Percentiles rank a stretch among this genome's conserved stretches.
phyloP scores from a whole-genome alignment of 371 early-diverging fungal species.

The Vavraia culicis region DNA sequence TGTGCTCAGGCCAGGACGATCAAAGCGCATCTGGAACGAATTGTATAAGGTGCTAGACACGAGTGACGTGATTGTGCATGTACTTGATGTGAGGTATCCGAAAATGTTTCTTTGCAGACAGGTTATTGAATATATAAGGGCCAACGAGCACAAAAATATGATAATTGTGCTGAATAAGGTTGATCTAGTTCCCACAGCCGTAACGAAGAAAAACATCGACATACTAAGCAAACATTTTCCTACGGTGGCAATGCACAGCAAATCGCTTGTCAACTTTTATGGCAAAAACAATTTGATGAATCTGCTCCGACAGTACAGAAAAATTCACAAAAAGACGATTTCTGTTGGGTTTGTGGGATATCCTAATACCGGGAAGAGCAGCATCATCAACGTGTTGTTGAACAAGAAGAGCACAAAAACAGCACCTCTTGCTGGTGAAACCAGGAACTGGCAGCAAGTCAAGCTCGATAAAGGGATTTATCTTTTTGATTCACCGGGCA shows the following conservation, averaged over 20 bases:
- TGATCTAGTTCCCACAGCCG: conserved; percentile 93
- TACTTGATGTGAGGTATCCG: conserved; percentile 92
- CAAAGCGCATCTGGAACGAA: conserved; percentile 93
- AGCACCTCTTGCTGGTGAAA: conserved; percentile 95
- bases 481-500: conserved; percentile 95
- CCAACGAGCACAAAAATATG: conserved; percentile 86
- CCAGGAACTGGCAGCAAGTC: conserved; percentile 98
- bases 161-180: conserved; percentile 96
- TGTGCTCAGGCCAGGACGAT: conserved; percentile 51
- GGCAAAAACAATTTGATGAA: conserved; percentile 89
- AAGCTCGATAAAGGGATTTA: conserved; percentile 90
- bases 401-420: conserved; percentile 84
- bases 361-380: conserved; percentile 53
- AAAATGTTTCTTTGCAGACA: conserved; percentile 73
- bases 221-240: conserved; percentile 67
- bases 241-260: conserved; percentile 87
- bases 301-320: conserved; percentile 76
- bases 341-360: conserved; percentile 85
- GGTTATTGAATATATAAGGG: conserved; percentile 67
- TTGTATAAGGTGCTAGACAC: conserved; percentile 95
- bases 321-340: conserved; percentile 69
- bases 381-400: conserved; percentile 88
- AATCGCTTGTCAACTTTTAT: conserved; percentile 70
- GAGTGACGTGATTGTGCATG: conserved; percentile 85
- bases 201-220: conserved; percentile 81